A percentile compares a stretch with the other conserved stretches of the same genome.
These are phyloP conservation scores for Colletotrichum sp. DNA, from an alignment of 2,329 filamentous ascomycete genomes.

Conservation along the genomic window DNA sequence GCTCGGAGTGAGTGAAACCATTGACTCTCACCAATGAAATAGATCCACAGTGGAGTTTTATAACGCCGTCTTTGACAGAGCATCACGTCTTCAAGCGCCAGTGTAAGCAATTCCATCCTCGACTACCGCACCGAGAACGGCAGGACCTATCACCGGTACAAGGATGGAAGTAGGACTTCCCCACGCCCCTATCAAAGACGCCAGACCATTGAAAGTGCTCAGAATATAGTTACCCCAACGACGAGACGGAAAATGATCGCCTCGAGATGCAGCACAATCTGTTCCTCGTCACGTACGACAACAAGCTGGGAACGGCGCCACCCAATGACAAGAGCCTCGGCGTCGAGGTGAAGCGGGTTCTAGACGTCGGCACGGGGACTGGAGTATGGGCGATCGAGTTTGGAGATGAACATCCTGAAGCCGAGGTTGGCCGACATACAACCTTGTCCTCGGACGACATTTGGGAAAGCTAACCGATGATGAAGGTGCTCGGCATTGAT, in stretches of 20 bases:
- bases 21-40: background rate
- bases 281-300: constrained; percentile 27
- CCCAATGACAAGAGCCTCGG: background rate
- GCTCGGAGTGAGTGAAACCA: background rate
- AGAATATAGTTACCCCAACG: background rate
- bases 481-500: constrained; percentile 40
- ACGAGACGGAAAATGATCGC: constrained; percentile 32
- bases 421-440: constrained; percentile 13
- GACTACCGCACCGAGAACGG: constrained; percentile 39
- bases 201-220: background rate
- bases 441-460: accelerated
- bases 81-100: accelerated
- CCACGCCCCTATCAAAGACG: no score
- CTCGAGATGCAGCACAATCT: constrained; percentile 29
- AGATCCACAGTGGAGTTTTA: no score
- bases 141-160: constrained; percentile 37
- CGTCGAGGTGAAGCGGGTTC: constrained; percentile 23
- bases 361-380: constrained; percentile 35
- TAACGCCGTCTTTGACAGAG: background rate
- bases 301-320: constrained; percentile 23
- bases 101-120: constrained; percentile 24
- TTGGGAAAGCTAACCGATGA: accelerated
- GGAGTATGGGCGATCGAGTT: constrained; percentile 37
- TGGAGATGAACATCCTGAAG: constrained; percentile 32
- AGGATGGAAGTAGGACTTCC: background rate